Percentiles rank a stretch among this genome's conserved stretches.
phyloP scores from a whole-genome alignment of 2,329 filamentous ascomycete species.

The Zymoseptoria crescenta region DNA sequence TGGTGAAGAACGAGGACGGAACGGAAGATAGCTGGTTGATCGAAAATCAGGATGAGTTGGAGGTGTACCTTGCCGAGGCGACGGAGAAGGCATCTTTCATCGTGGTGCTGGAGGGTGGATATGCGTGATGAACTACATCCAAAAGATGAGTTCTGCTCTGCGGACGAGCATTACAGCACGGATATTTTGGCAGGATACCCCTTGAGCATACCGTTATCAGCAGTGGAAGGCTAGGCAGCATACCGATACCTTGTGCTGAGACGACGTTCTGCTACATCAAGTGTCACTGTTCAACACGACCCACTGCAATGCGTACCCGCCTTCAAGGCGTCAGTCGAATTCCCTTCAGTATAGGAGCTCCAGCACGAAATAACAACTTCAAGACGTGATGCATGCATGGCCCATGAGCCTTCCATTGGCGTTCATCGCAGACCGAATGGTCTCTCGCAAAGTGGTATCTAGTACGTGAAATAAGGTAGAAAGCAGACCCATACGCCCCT shows the following conservation, averaged over 20 bases:
- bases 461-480: background rate
- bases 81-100: constrained; percentile 50
- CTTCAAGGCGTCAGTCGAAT: too few relatives aligned
- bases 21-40: constrained; percentile 58
- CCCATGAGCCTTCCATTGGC: background rate
- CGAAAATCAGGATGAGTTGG: constrained; percentile 63
- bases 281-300: too few relatives aligned
- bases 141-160: too few relatives aligned
- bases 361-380: too few relatives aligned
- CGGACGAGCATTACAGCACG: too few relatives aligned
- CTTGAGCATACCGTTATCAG: too few relatives aligned
- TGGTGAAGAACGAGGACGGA: constrained; percentile 35
- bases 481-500: background rate
- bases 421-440: background rate
- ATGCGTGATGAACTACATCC: constrained; percentile 6
- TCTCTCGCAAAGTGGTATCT: background rate
- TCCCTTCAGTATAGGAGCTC: too few relatives aligned
- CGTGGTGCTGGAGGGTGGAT: constrained; percentile 24
- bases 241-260: too few relatives aligned
- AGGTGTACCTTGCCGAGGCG: constrained; percentile 59
- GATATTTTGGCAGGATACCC: too few relatives aligned
- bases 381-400: background rate
- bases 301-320: too few relatives aligned
- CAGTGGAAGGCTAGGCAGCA: too few relatives aligned
- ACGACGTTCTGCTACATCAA: too few relatives aligned